phyloP scores from a whole-genome alignment of 352 stramenopile species.

The Thalassiosira sp. region DNA sequence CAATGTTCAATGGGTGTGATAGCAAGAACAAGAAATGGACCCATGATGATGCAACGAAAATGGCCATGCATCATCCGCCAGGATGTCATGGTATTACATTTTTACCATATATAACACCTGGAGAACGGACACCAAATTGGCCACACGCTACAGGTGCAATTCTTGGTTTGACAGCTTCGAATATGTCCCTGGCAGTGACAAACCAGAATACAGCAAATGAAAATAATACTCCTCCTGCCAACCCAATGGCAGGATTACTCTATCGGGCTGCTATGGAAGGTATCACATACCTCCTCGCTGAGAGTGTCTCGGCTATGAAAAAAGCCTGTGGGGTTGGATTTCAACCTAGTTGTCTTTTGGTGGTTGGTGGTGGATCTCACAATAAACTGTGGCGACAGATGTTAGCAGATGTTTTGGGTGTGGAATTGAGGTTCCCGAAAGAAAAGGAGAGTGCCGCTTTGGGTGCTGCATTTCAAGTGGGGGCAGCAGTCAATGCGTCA shows the following conservation, averaged over 20 bases:
- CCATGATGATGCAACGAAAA: conserved; percentile 25
- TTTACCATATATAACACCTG: conserved; percentile 38
- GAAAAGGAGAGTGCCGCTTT: conserved; percentile 44
- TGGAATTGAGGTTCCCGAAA: conserved; percentile 31
- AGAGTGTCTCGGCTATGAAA: conserved; percentile 25
- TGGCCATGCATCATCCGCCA: conserved; percentile 12
- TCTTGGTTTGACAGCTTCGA: conserved; percentile 33
- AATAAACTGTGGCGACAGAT: conserved; percentile 52
- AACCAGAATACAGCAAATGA: background rate
- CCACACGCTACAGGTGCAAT: conserved; percentile 36
- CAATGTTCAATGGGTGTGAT: conserved; percentile 18
- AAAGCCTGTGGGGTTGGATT: conserved; percentile 13
- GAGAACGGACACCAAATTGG: conserved; percentile 52
- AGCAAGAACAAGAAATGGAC: conserved; percentile 4
- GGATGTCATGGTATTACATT: conserved; percentile 50
- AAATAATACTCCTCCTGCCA: background rate
- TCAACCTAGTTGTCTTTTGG: conserved; percentile 13
- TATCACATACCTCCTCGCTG: conserved; percentile 35
- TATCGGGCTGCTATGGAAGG: conserved; percentile 47
- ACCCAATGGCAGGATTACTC: conserved; percentile 28
- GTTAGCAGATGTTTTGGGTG: conserved; percentile 35
- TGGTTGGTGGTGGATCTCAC: conserved; percentile 44
- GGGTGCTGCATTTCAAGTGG: conserved; percentile 49
- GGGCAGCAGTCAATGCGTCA: conserved; percentile 21
- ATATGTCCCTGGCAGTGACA: conserved; percentile 21